These are phyloP conservation scores for Asterophora parasitica DNA, from an alignment of 768 basidiomycete genomes.

Conservation along the genomic window DNA sequence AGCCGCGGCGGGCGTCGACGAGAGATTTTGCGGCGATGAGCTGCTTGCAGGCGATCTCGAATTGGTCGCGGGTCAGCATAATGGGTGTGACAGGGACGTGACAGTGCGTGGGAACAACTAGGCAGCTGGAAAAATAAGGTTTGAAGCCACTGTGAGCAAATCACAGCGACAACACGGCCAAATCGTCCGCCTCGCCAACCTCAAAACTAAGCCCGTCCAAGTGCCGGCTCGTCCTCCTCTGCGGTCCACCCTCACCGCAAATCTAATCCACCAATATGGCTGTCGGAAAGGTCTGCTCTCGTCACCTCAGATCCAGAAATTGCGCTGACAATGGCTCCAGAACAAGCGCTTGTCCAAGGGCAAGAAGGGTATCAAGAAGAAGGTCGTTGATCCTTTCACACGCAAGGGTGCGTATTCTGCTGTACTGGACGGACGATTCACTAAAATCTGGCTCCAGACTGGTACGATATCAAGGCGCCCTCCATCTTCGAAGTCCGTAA, in stretches of 20 bases:
- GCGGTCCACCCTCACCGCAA: slow-evolving; percentile 36
- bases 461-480: slow-evolving; percentile 99
- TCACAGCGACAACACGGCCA: slow-evolving; percentile 27
- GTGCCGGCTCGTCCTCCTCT: slow-evolving; percentile 37
- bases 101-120: slow-evolving; percentile 41
- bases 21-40: slow-evolving; percentile 31
- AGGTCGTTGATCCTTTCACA: slow-evolving; percentile 99
- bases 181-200: slow-evolving; percentile 21
- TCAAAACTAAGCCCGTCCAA: slow-evolving; percentile 47
- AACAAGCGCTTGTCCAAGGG: slow-evolving; percentile 98
- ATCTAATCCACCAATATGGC: slow-evolving; percentile 59
- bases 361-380: slow-evolving; percentile 99
- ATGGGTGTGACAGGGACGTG: slow-evolving; percentile 19
- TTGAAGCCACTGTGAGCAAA: slow-evolving; percentile 49
- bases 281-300: slow-evolving; percentile 73
- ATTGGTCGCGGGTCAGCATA: slow-evolving; percentile 54
- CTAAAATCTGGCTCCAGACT: slow-evolving; percentile 52
- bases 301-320: not conserved
- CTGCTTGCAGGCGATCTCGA: slow-evolving; percentile 54
- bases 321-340: slow-evolving; percentile 34
- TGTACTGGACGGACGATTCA: not conserved
- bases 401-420: slow-evolving; percentile 75
- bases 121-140: slow-evolving; percentile 53
- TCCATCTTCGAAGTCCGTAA: slow-evolving; percentile 96
- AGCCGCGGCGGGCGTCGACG: slow-evolving; percentile 27